Base-by-base conservation (phyloP, 768 basidiomycete genomes). In the Lyophyllum atratum region DNA sequence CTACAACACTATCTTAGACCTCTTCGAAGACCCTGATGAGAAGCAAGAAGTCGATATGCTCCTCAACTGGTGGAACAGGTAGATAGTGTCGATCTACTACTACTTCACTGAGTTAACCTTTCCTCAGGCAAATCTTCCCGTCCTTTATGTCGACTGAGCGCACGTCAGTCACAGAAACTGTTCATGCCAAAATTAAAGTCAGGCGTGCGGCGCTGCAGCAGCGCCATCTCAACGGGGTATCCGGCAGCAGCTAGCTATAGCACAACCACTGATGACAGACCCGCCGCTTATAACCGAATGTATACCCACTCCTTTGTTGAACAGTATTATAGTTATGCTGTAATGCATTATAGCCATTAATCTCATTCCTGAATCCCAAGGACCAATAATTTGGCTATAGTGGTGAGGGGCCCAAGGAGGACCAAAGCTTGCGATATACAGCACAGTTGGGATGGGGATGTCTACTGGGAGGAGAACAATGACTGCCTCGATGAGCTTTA, bases 51-150 rank as follows among this genome's bases (percentile, higher is more conserved):
- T 64, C 2, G 28, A 62, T 17, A 34, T 55, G 12, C 63, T 66
- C 14, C 10, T 59, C 4, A 26, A 46, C 12, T 60, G 59, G 59
- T 60, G 59, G 59, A 60, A 60, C 22, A 49, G 54, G 59, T 60
- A 15, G 34, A 14, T 15, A 14, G 14, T 37, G 34, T 4, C 4
- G 8, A 37, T 3, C 34, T 15, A 6, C 29, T 37, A 3, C 34
- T 15, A 37, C 14, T 37, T 8, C 9, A 37, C 8, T 8, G 9
- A 9, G 34, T 6, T 37, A 37, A 37, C 34, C 14, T 4, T 37
- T 37, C 15, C 14, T 10, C 11, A 22, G 44, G 31, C 42, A 37
- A 15, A 17, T 33, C 26, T 37, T 37, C 14, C 34, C 34, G 15
- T 6, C 34, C 4, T 37, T 9, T 37, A 3, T 37, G 15, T 37